Conservation (phyloP, 78 protist species). For the Dictyostelium discoideum region DNA sequence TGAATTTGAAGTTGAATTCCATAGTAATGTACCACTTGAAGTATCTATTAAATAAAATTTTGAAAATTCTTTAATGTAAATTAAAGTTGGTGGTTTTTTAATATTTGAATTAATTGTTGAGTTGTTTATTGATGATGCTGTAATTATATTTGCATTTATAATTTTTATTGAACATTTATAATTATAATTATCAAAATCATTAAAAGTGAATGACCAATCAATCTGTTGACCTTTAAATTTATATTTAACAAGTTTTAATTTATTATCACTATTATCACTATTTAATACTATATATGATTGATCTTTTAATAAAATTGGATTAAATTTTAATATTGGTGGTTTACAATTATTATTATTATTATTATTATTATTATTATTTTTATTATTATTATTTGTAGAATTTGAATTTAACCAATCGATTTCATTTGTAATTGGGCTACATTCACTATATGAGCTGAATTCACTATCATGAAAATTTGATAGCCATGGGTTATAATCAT, state of each 20-base stretch:
- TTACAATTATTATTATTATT: not conserved
- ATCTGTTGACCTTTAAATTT: not conserved
- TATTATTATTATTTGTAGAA: not conserved
- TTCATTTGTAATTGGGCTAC: not conserved
- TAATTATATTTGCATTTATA: not conserved
- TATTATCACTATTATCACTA: not conserved
- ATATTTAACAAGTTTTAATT: not conserved
- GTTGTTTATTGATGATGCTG: not conserved
- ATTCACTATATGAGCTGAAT: not conserved
- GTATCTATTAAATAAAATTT: not conserved
- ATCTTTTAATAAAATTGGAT: not conserved
- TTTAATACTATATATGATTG: not conserved
- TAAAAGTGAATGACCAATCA: not conserved
- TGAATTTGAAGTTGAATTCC: not conserved
- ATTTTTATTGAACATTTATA: not conserved
- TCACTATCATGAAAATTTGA: not conserved
- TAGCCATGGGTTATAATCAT: not conserved
- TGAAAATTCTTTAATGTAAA: not conserved
- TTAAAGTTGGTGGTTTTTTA: not conserved
- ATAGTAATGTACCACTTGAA: not conserved
- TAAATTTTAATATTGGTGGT: not conserved
- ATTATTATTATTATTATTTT: not conserved
- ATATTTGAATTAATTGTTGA: not conserved
- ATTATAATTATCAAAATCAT: not conserved
- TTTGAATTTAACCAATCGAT: not conserved